Base-by-base conservation (phyloP, 2,329 filamentous ascomycete genomes). In the Calonectria leucothoes region DNA sequence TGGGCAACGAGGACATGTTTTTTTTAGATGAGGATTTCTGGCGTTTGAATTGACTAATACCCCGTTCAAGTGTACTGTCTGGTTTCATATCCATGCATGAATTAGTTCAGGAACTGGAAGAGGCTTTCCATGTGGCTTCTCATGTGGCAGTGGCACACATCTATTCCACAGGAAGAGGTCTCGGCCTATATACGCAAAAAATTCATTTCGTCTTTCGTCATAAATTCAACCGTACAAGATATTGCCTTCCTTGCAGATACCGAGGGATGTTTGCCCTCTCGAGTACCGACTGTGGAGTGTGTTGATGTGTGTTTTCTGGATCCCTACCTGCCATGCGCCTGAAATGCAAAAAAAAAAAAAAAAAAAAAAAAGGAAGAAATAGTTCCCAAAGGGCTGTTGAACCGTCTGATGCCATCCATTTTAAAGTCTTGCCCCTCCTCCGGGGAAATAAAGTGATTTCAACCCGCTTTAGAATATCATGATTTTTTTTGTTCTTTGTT, bases 291-390 rank as follows among this genome's bases (percentile, higher is more conserved):
- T 55, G 72, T 51, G 61, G 67, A 65, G 68, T 71, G 73, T 74
- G 64, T 45, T 72, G 71, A 37, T 76, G 67, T 66, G 70, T 71
- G 70, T 68, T 71, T 74, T 76, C 72, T 72, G 75, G 75, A 76
- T 63, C 75, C 76, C 73, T 80, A 70, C 71, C 73, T 76, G 73
- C 80, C 78, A 78, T 82, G 75, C 81, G 81, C 81, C 81, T 75
- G 71, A 77, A 81, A 82, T 82, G 77, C 77, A 77, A 76, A 66
- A 75, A 48, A 70, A 59, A 49, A 35, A 37, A 45, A 75, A 65
- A 10, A 69, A 51, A 68, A 57, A 17, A 67, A 61, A 23, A 42
- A 27, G 20, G 23, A 69, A 63, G 23, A 52, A 37, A n/a, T n/a
- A 35, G 52, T 63, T 17, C 48, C 49, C 51, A 33, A 55, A 71